These are phyloP conservation scores for Sanghuangporus baumii DNA, from an alignment of 1,284 basidiomycete species.

Conservation along the genomic window DNA sequence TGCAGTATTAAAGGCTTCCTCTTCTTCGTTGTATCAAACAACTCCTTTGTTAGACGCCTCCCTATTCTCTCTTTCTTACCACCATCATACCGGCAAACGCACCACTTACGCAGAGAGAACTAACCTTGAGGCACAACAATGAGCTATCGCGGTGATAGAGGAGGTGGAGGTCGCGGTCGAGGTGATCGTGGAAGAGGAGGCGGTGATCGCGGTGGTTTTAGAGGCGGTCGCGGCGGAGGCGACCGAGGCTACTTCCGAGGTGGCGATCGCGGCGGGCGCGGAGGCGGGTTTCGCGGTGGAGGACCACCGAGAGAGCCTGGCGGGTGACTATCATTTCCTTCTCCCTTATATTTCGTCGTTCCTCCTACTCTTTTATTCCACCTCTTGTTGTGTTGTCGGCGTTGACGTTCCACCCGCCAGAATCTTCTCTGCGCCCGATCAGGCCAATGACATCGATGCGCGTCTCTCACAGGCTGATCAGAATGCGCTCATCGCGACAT, in stretches of 20 bases:
- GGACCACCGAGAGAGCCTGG: slow-evolving; percentile 34
- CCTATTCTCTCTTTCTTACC: neutral
- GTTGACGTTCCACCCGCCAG: slow-evolving; percentile 29
- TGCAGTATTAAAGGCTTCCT: neutral
- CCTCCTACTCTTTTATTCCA: neutral
- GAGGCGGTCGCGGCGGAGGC: slow-evolving; percentile 25
- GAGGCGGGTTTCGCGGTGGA: slow-evolving; percentile 21
- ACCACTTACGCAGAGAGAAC: neutral
- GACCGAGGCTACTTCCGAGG: slow-evolving; percentile 28
- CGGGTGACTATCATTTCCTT: slow-evolving; percentile 33
- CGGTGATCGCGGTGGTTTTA: slow-evolving; percentile 29
- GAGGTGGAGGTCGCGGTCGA: slow-evolving; percentile 17
- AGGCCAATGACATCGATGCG: slow-evolving; percentile 47
- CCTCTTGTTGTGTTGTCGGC: neutral
- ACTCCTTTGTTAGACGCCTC: neutral
- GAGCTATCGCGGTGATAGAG: slow-evolving; percentile 26
- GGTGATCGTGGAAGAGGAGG: slow-evolving; percentile 20
- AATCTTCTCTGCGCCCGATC: slow-evolving; percentile 42
- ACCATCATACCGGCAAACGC: neutral
- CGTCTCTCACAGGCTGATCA: slow-evolving; percentile 56
- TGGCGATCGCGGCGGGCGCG: slow-evolving; percentile 29
- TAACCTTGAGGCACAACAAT: slow-evolving; percentile 18
- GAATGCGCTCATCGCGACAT: slow-evolving; percentile 46
- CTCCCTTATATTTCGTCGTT: neutral
- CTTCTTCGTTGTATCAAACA: neutral